Conservation (phyloP, 257 asterid genomes). For the Salvia splendens region DNA sequence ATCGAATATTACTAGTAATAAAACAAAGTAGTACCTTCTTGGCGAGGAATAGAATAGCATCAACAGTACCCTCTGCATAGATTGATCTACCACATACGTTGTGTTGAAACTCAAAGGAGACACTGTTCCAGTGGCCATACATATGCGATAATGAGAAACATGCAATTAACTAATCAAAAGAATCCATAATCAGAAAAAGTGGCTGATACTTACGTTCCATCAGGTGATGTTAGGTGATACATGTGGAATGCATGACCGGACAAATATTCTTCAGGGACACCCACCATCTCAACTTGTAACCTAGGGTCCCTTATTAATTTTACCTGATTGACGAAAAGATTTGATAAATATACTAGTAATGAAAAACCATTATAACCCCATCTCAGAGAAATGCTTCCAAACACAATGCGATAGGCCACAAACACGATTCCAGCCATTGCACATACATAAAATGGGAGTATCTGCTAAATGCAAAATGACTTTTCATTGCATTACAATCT, state of each 20-base stretch:
- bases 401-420: not conserved
- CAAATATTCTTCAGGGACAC: constrained; percentile 88
- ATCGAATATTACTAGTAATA: not conserved
- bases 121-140: constrained; percentile 44
- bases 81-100: constrained; percentile 97
- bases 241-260: constrained; percentile 93
- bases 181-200: constrained; percentile 14
- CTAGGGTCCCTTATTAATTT: constrained; percentile 72
- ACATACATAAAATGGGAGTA: not conserved
- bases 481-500: constrained; percentile 13
- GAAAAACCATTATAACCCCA: not conserved
- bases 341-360: constrained; percentile 6
- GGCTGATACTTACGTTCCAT: constrained; percentile 61
- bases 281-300: constrained; percentile 82
- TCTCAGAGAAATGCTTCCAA: not conserved
- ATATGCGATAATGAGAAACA: constrained; percentile 28
- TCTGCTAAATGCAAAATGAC: not conserved
- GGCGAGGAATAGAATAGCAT: constrained; percentile 86
- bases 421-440: not conserved
- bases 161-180: constrained; percentile 13
- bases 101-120: constrained; percentile 91
- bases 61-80: constrained; percentile 97
- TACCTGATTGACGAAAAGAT: constrained; percentile 47
- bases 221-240: constrained; percentile 88
- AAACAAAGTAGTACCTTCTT: constrained; percentile 60